These are phyloP conservation scores for Penicillium macrosclerotiorum DNA, from an alignment of 495 filamentous ascomycete species.

Conservation along the genomic window DNA sequence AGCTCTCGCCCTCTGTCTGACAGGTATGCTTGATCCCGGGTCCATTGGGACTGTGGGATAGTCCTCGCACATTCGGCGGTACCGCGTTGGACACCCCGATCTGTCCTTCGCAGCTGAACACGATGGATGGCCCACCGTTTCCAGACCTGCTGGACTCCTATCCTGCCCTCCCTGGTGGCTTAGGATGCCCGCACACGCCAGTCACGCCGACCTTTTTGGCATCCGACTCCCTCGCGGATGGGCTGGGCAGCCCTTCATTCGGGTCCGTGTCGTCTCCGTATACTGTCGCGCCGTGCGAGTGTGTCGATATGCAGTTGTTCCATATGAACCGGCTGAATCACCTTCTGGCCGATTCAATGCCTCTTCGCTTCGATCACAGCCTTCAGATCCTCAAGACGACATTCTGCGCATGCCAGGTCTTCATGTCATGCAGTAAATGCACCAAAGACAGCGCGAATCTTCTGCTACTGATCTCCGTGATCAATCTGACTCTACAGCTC, in stretches of 20 bases:
- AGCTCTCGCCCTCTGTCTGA: too few species aligned
- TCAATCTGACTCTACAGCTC: constrained; percentile 36
- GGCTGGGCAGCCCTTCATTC: constrained; percentile 31
- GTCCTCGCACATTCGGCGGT: constrained; percentile 17
- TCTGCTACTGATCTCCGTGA: constrained; percentile 30
- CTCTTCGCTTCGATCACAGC: constrained; percentile 38
- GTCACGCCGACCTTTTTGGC: constrained; percentile 39
- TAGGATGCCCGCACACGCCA: constrained; percentile 27
- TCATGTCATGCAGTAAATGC: constrained; percentile 37
- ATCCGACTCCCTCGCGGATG: constrained; percentile 29
- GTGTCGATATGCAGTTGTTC: constrained; percentile 32
- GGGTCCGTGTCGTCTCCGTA: constrained; percentile 24
- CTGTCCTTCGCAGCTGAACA: constrained; percentile 17
- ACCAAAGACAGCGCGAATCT: constrained; percentile 35
- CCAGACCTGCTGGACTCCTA: constrained; percentile 19
- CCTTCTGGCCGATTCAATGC: constrained; percentile 27
- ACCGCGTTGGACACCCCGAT: constrained; percentile 18
- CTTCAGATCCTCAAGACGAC: constrained; percentile 36
- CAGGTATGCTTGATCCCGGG: constrained; percentile 23
- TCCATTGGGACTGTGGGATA: constrained; percentile 24
- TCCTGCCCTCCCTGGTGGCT: constrained; percentile 17
- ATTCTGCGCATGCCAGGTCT: constrained; percentile 32
- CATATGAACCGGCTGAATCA: constrained; percentile 37
- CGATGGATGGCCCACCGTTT: constrained; percentile 21
- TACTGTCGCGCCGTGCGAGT: constrained; percentile 29